Evolutionary conservation across 352 stramenopile genomes (phyloP), one percentile per base, ranked within the genome.

Genomic region (Pythium vanterpoolii): DNA sequence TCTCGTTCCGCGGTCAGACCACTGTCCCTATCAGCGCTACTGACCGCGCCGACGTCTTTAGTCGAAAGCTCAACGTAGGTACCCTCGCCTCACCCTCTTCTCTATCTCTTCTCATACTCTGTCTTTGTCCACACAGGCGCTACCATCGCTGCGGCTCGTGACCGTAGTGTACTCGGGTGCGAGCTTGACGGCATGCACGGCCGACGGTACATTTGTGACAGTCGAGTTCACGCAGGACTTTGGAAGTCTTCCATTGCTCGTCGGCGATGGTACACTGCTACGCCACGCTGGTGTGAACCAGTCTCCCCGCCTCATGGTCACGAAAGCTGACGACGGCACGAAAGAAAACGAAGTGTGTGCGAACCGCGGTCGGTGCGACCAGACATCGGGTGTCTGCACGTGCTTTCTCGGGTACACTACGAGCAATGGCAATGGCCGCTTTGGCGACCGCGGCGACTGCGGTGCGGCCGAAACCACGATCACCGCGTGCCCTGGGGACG

Each of bases 261-360:
- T 97, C 7, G 77, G 82, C 24, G 86, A 90, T 56, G 43, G 73
- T 38, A 78, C 74, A 4, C 70, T 76, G 30, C 59, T 91, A 14
- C 70, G 78, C 9, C 78, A 89, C 43, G 73, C 69, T 14, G 72
- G 66, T 9, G 81, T 89, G 18, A 87, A 82, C 38, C 74, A 67
- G 31, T 61, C 59, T 2, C 76, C 72, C 1, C 61, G 67, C 38
- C 64, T 93, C 16, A 63, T 67, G n/a, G 56, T 87, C 42, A 79
- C 70, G 33, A 74, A 87, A 57, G 55, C 71, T 26, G 73, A 96
- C 34, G 74, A 80, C 19, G 91, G 93, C 40, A 93, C 89, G 5
- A 97, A 97, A 64, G 93, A 98, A 68, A 93, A 97, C 65, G 84
- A 90, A 27, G 49, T 79, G 40, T 93, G 83, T 44, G 81, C 79